A percentile compares a stretch with the other conserved stretches of the same genome.
Evolutionary conservation across 1,284 basidiomycete species (phyloP).

Genomic region (Stygiomarasmius scandens): DNA sequence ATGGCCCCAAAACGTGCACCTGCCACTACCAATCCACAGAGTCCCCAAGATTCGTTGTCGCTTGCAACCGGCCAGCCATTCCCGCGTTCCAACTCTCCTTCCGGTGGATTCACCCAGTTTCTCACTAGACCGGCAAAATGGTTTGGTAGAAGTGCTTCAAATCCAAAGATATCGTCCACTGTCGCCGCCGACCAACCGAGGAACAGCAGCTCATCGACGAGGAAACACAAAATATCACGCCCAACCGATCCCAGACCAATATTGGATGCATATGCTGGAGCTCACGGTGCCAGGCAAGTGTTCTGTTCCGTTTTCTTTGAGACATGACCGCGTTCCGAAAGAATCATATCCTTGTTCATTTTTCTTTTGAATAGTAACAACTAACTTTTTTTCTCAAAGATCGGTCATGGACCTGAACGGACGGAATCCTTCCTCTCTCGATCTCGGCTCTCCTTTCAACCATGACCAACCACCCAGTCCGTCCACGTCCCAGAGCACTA

Average conservation of each 20-base stretch:
- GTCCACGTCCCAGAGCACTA: constrained; percentile 27
- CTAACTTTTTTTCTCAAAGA: constrained; percentile 37
- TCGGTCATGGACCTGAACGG: constrained; percentile 69
- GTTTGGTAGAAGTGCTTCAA: constrained; percentile 46
- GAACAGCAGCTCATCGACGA: constrained; percentile 54
- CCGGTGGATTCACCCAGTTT: constrained; percentile 43
- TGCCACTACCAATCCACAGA: constrained; percentile 31
- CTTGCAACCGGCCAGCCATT: constrained; percentile 30
- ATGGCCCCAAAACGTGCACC: constrained; percentile 41
- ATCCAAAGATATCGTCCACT: constrained; percentile 34
- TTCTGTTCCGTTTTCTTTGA: constrained; percentile 5
- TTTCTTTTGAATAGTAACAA: constrained; percentile 9
- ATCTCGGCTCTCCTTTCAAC: constrained; percentile 35
- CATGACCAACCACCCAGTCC: constrained; percentile 36
- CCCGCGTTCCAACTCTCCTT: constrained; percentile 45
- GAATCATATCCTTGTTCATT: constrained; percentile 7
- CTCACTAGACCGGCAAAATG: constrained; percentile 46
- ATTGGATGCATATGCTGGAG: constrained; percentile 48
- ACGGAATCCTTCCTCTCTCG: constrained; percentile 50
- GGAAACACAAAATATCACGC: constrained; percentile 79
- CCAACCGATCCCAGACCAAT: constrained; percentile 81
- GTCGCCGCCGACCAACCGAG: constrained; percentile 43
- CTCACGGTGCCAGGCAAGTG: constrained; percentile 51
- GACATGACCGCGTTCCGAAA: neutral
- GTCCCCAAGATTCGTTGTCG: constrained; percentile 32